Conservation (phyloP, 2,329 filamentous ascomycete species). For the Thermothelomyces thermophilus region DNA sequence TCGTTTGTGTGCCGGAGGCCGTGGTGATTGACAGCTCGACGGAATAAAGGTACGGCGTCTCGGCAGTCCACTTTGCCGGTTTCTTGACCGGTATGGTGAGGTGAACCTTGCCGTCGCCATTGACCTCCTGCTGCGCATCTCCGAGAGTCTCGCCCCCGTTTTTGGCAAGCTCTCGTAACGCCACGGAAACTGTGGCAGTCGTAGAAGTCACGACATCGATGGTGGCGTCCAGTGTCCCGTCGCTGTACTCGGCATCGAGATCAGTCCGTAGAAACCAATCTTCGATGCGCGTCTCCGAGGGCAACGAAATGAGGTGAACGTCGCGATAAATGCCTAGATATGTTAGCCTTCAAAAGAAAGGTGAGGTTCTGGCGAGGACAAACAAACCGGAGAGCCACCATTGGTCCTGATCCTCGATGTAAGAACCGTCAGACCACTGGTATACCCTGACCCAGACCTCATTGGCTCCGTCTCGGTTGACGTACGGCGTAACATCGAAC, state of each 20-base stretch:
- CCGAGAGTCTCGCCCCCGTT: slow-evolving; percentile 29
- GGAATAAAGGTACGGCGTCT: slow-evolving; percentile 56
- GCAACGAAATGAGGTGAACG: slow-evolving; percentile 55
- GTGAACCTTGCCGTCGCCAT: slow-evolving; percentile 33
- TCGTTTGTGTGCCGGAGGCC: slow-evolving; percentile 30
- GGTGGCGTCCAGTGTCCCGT: slow-evolving; percentile 44
- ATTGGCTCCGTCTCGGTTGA: slow-evolving; percentile 40
- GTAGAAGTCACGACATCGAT: slow-evolving; percentile 36
- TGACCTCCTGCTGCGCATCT: slow-evolving; percentile 25
- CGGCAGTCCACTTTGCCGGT: slow-evolving; percentile 64
- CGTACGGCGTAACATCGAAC: slow-evolving; percentile 55
- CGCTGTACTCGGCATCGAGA: slow-evolving; percentile 44
- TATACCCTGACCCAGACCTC: slow-evolving; percentile 60
- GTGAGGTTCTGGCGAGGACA: neutral
- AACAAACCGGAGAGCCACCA: slow-evolving; percentile 56
- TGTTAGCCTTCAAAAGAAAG: neutral
- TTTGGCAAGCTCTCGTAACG: slow-evolving; percentile 36
- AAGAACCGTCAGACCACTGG: slow-evolving; percentile 62
- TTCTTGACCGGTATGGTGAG: slow-evolving; percentile 40
- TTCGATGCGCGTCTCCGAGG: slow-evolving; percentile 43
- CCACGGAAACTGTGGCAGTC: slow-evolving; percentile 35
- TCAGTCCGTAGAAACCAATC: slow-evolving; percentile 51
- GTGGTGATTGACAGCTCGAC: slow-evolving; percentile 39
- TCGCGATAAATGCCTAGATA: slow-evolving; percentile 56
- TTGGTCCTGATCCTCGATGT: slow-evolving; percentile 65